Base-by-base conservation (phyloP, 2,329 filamentous ascomycete species). In the Pyrenochaeta sp. region DNA sequence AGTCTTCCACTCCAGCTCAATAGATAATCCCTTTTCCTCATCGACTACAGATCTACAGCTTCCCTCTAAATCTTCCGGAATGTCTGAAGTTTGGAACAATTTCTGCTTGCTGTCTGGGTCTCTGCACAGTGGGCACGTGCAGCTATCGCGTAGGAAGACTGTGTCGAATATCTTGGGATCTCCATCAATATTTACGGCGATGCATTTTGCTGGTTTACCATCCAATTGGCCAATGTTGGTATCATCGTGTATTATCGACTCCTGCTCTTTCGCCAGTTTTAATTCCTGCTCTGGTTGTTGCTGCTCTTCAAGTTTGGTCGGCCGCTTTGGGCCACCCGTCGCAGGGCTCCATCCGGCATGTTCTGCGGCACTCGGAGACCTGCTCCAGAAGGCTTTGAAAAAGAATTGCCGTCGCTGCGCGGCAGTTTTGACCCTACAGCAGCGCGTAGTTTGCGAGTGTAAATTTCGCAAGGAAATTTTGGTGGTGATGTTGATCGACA, bases 1-100 rank as follows among this genome's bases (percentile, higher is more conserved):
- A 41, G 83, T 81, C 2, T 73, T 66, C 87, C 91, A 95, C n/a
- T 77, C 69, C 7, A 94, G 74, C 17, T 80, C 76, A 11, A 91
- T 60, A 31, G 61, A 74, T 1, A 77, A 75, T 7, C 79, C 80
- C 15, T 80, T 75, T 0, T 76, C 63, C 14, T 73, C 67, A 17
- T 78, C 63, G 0, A 62, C 53, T 2, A 75, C 61, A 46, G 64
- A 74, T 66, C 29, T 73, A 56, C 30, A 81, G 54, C 20, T 73
- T 54, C 31, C 72, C 45, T 74, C 66, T 39, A 78, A 48, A 29
- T 79, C 56, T 7, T 62, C 27, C 0, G 87, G 85, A 36, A 92
- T 87, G 45, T 91, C 87, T 17, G 80, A 79, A 1, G 87, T 87
- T 49, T 83, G 82, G 72, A 90, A 90, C 32, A 79, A 78, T 74